Conservation (phyloP, 108 stramenopile species). For the Discostella pseudostelligera region DNA sequence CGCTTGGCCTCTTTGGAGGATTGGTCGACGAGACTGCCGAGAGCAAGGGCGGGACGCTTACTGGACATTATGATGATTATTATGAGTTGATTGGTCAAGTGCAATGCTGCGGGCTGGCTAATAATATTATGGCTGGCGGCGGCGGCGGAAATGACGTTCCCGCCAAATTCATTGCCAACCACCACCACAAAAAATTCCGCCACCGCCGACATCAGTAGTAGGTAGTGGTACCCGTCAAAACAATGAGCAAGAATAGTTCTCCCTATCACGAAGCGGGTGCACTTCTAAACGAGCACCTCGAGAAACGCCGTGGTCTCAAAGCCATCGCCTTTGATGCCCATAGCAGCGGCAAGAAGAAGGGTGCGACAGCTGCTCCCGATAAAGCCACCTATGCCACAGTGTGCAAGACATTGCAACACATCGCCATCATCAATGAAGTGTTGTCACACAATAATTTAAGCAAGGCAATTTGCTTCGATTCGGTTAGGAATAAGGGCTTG, state of each 20-base stretch:
- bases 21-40: conserved; percentile 19
- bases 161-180: no score
- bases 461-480: conserved; percentile 40
- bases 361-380: conserved; percentile 11
- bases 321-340: conserved; percentile 34
- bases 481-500: conserved; percentile 53
- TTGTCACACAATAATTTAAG: conserved; percentile 33
- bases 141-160: no score
- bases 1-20: conserved; percentile 33
- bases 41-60: conserved; percentile 23
- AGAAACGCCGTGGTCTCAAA: conserved; percentile 37
- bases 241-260: conserved; percentile 33
- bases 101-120: no score
- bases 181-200: no score
- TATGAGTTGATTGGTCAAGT: no score
- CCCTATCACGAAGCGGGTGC: conserved; percentile 39
- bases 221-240: no score
- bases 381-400: conserved; percentile 48
- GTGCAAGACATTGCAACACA: conserved; percentile 46
- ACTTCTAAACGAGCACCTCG: conserved; percentile 34
- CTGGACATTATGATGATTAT: conserved; percentile 5
- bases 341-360: conserved; percentile 20
- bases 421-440: conserved; percentile 35
- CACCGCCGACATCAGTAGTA: no score
- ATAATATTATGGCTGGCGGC: no score